Evolutionary conservation across 768 basidiomycete genomes (phyloP), one percentile per base, ranked within the genome.

Genomic region (Tulasnella calospora): DNA sequence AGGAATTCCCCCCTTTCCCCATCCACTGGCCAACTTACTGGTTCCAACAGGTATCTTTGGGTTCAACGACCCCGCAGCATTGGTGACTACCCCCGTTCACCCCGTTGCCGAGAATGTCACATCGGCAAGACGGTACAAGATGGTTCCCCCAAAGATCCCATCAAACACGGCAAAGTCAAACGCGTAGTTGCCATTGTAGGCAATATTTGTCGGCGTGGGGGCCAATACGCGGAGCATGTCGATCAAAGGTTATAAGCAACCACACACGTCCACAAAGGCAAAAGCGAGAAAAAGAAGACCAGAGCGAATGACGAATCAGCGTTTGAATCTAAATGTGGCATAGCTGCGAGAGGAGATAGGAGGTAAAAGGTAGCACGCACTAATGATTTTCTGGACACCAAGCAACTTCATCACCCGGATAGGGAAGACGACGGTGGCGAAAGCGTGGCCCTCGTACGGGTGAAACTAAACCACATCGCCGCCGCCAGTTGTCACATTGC

Each of bases 11-110:
- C 44, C n/a, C n/a, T 30, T n/a, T n/a, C 55, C 21, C 30, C 27
- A 13, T 38, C 13, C 21, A 27, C 33, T 27, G 44, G 44, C 44
- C 3, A n/a, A 82, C 91, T 79, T 82, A 94, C 94, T 92, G 8
- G 94, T 95, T 80, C 95, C 95, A 46, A 94, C 91, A 21, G 90
- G 86, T 79, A 94, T 88, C 10, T 85, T 80, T 5, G 91, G 89
- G 82, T 93, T 94, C 9, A 97, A 86, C 3, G 91, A 91, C 23
- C 95, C 95, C 23, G 94, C 89, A 15, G 95, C 95, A 83, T 96
- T 97, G 55, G 95, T 96, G 71, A 96, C 94, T 95, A 81, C 21
- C 19, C 27, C 73, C 33, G 8, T 6, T 74, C 44, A 33, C 15
- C 61, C 7, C 61, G 19, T 35, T 35, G 61, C 23, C 30, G 35